phyloP scores from a whole-genome alignment of 371 early-diverging fungal genomes.

The Mucor indicus region DNA sequence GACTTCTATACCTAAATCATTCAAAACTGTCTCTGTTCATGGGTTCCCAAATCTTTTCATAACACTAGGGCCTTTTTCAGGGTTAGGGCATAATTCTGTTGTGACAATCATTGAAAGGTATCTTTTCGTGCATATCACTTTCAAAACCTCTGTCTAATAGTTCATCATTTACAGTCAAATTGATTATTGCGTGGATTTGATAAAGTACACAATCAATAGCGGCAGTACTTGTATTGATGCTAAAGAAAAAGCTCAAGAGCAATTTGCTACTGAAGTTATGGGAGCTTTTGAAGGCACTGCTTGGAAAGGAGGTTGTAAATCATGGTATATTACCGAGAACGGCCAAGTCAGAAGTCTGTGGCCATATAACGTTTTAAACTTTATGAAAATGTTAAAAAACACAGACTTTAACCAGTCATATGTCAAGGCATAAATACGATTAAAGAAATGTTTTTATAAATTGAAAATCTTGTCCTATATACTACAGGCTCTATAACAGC shows the following conservation, averaged over 20 bases:
- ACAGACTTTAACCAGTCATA: no score
- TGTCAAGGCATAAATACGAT: no score
- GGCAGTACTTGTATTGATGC: constrained; percentile 15
- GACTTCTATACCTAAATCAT: constrained; percentile 16
- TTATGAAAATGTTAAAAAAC: no score
- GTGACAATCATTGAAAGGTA: constrained; percentile 32
- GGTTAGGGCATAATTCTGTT: constrained; percentile 33
- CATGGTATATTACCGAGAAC: constrained; percentile 17
- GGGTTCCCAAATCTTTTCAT: constrained; percentile 44
- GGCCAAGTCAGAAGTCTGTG: constrained; percentile 9
- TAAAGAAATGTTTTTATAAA: no score
- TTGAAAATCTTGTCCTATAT: no score
- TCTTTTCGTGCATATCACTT: not conserved
- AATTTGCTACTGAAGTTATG: constrained; percentile 3
- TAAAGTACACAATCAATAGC: constrained; percentile 19
- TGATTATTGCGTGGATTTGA: constrained; percentile 6
- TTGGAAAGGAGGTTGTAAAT: constrained; percentile 19
- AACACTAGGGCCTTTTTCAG: constrained; percentile 39
- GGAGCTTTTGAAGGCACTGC: constrained; percentile 13
- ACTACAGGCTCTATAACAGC: no score
- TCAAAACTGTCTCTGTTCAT: constrained; percentile 22
- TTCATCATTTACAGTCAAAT: constrained; percentile 12
- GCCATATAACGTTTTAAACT: no score
- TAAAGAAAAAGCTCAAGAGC: constrained; percentile 12
- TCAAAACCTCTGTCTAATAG: not conserved